Percentiles rank a stretch among this genome's conserved stretches.
Conservation (phyloP, 1,284 basidiomycete species). For the Fomitopsis schrenkii region DNA sequence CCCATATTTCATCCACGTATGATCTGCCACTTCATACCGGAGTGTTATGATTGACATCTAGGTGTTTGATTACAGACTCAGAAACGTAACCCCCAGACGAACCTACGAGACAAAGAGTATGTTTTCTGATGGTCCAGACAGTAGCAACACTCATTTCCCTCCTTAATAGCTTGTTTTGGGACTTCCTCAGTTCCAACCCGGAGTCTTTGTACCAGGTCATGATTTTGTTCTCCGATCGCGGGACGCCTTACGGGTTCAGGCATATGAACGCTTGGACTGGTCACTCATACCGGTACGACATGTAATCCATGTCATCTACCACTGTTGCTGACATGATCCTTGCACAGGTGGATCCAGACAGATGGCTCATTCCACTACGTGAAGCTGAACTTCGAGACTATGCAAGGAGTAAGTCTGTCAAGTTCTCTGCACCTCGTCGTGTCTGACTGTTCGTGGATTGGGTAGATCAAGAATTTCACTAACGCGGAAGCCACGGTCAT, state of each 20-base stretch:
- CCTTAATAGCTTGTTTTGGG: slow-evolving; percentile 35
- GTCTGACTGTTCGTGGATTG: background rate
- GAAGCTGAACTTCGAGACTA: slow-evolving; percentile 57
- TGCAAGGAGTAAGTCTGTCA: slow-evolving; percentile 14
- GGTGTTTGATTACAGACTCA: slow-evolving; percentile 47
- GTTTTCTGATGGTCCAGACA: slow-evolving; percentile 5
- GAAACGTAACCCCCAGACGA: slow-evolving; percentile 89
- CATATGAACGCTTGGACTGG: slow-evolving; percentile 86
- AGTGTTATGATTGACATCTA: background rate
- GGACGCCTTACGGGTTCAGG: slow-evolving; percentile 82
- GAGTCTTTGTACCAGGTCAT: slow-evolving; percentile 84
- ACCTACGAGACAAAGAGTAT: slow-evolving; percentile 61
- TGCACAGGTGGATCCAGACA: slow-evolving; percentile 72
- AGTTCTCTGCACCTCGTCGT: background rate
- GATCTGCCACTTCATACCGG: background rate
- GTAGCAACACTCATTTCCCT: background rate
- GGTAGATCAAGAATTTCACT: slow-evolving; percentile 29
- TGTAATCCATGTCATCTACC: background rate
- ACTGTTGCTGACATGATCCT: background rate
- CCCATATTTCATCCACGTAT: slow-evolving; percentile 81
- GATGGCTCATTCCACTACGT: slow-evolving; percentile 81
- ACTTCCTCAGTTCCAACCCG: slow-evolving; percentile 86
- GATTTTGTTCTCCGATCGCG: slow-evolving; percentile 86
- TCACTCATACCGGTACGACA: slow-evolving; percentile 58
- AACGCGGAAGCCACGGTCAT: slow-evolving; percentile 60